Percentiles rank a stretch among this genome's conserved stretches.
These are phyloP conservation scores for Coemansia sp. DNA, from an alignment of 192 early-diverging fungal species.

Conservation along the genomic window DNA sequence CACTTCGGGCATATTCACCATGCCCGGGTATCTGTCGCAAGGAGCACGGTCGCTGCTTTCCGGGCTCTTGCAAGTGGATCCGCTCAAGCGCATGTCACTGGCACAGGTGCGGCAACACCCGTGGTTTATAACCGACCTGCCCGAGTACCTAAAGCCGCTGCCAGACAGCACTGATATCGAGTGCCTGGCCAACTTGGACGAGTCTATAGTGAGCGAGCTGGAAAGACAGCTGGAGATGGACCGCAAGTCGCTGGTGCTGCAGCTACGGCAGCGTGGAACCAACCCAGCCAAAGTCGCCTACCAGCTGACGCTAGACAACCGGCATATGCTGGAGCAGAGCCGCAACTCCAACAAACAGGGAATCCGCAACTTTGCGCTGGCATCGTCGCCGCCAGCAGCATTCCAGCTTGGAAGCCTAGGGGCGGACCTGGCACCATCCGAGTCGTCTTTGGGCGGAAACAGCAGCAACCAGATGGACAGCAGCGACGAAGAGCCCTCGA, in stretches of 20 bases:
- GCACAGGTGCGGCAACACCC: constrained; percentile 82
- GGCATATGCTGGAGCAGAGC: constrained; percentile 57
- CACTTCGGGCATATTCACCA: constrained; percentile 88
- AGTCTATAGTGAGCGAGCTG: constrained; percentile 76
- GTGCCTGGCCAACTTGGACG: constrained; percentile 67
- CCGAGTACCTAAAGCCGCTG: constrained; percentile 86
- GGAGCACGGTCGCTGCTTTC: constrained; percentile 79
- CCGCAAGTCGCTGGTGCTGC: constrained; percentile 64
- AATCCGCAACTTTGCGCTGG: constrained; percentile 54
- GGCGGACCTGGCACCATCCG: not conserved
- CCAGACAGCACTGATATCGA: constrained; percentile 68
- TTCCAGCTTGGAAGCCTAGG: constrained; percentile 25
- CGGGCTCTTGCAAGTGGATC: constrained; percentile 94
- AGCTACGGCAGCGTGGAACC: constrained; percentile 79
- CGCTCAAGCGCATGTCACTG: constrained; percentile 92
- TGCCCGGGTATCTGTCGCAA: constrained; percentile 82
- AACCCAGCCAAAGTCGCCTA: constrained; percentile 97
- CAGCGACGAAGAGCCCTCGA: constrained; percentile 24
- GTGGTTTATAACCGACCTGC: constrained; percentile 90
- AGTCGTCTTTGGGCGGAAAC: constrained; percentile 3
- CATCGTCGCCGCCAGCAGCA: constrained; percentile 45
- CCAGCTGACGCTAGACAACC: constrained; percentile 85
- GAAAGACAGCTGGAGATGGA: constrained; percentile 51
- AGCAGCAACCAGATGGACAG: constrained; percentile 6
- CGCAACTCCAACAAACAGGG: constrained; percentile 53